Base-by-base conservation (phyloP, 257 asterid genomes). In the Parsonsia alboflavescens region DNA sequence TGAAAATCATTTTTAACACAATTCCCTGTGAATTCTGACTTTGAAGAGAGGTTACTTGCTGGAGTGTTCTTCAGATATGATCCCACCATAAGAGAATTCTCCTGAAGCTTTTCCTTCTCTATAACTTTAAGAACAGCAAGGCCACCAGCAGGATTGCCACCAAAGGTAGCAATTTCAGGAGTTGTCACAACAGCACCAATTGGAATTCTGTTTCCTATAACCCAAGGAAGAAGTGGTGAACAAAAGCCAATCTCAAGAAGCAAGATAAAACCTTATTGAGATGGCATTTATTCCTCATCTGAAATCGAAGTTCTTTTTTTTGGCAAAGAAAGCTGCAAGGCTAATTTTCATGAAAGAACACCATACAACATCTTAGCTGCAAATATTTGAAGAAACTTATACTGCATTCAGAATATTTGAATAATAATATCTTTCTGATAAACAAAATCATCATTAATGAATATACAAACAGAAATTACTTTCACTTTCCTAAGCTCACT, bases 131-230 rank as follows among this genome's bases (percentile, higher is more conserved):
- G 96, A 72, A 92, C 98, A 9, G 99, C 99, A 68, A 82, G 91
- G 13, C 99, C 99, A 1, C 95, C 97, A 21, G 98, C 87, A 4
- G 98, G 99, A 74, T 94, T 94, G 28, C 99, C 99, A 3, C 99
- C 99, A 80, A 89, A 94, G 65, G 99, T 94, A 52, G 97, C 99
- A 45, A 94, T 89, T 76, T 87, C 93, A 0, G 93, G 96, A 46
- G 97, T 94, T 11, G 99, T 94, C 28, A 94, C 85, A 76, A 92
- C 99, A 16, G 97, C 99, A 68, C 98, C 99, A 65, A 94, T 83
- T 22, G 98, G 99, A 78, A 92, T 84, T 71, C 98, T 98, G 70
- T 94, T 94, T 74, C 98, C 99, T 76, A 94, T 92, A 44, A 97
- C 98, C 99, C 92, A n/a, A n/a, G n/a, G 84, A 68, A 70, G 57